Base-by-base conservation (phyloP, 2,329 filamentous ascomycete genomes). In the Elsinoe necatrix region DNA sequence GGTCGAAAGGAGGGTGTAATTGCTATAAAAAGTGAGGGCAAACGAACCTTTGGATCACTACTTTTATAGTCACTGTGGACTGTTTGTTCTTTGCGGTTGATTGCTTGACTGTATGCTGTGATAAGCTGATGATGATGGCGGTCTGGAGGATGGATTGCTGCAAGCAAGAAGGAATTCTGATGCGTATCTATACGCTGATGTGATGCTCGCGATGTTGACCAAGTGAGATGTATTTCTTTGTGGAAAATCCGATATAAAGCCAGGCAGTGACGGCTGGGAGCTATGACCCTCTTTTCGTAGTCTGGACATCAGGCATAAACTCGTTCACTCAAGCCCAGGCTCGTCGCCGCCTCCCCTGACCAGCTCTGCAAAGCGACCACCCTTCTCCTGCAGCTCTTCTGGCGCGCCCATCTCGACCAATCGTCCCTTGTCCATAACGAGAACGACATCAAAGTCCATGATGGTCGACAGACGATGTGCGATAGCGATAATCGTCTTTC, bases 401-500 rank as follows among this genome's bases (percentile, higher is more conserved):
- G 65, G 65, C 37, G 56, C 48, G 11, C 63, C 65, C 16, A 61
- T 48, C 57, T 81, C 78, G 1, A 76, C 71, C 8, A 80, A 65
- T 48, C 63, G 63, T 2, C 78, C 79, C 7, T 68, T 66, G 23
- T 80, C 75, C 69, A 81, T 72, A 6, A 81, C 75, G 1, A 75
- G 70, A 25, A 82, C 73, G 21, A 66, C 67, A 62, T 81, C 78
- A 62, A 77, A 80, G 55, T 78, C 75, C 59, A 78, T 68, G 12
- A 82, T 78, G 57, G 78, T 79, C 35, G 79, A 74, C 41, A 82
- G 69, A 25, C 79, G 77, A 66, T 82, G 80, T 4, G 79, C 78
- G 1, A 82, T 77, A 0, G 77, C 73, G 52, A 82, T 72, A 56
- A 87, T 77, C 0, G 84, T 87, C 59, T 80, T 78, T 2, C 70